phyloP scores from a whole-genome alignment of 306 rosid genomes.

The Ormosia emarginata region DNA sequence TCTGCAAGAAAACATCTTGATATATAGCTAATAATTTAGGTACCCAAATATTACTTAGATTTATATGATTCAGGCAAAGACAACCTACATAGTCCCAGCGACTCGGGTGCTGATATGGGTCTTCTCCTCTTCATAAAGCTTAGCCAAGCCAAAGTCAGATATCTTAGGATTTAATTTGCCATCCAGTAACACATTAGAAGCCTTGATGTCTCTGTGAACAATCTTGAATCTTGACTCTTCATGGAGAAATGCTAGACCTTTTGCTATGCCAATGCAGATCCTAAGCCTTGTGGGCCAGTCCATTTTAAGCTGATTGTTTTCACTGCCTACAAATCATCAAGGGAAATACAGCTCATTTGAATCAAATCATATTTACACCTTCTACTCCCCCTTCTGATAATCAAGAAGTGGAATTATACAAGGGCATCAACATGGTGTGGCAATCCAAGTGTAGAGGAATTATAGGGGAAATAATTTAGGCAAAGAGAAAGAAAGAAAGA shows the following conservation, averaged over 20 bases:
- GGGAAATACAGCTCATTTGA: not conserved
- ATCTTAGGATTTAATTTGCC: conserved; percentile 63
- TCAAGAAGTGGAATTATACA: not conserved
- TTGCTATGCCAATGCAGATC: conserved; percentile 77
- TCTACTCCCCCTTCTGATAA: not conserved
- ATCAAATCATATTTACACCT: not conserved
- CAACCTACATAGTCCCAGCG: conserved; percentile 80
- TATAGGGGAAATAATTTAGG: not conserved
- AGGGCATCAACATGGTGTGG: not conserved
- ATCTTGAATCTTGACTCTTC: conserved; percentile 69
- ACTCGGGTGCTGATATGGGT: conserved; percentile 68
- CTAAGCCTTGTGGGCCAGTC: conserved; percentile 62
- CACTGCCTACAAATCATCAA: conserved; percentile 33
- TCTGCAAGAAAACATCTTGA: conserved; percentile 32
- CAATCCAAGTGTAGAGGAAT: not conserved
- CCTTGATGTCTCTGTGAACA: conserved; percentile 78
- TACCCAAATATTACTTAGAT: not conserved
- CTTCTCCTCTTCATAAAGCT: conserved; percentile 64
- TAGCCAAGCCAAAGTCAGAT: conserved; percentile 81
- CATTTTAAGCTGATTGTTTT: conserved; percentile 22
- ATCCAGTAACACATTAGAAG: conserved; percentile 74
- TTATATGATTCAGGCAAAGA: not conserved
- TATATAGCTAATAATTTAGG: not conserved
- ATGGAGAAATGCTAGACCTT: conserved; percentile 72
- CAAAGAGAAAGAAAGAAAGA: too few species aligned